Evolutionary conservation across 257 asterid species (phyloP).

Genomic region (Ballota nigra): DNA sequence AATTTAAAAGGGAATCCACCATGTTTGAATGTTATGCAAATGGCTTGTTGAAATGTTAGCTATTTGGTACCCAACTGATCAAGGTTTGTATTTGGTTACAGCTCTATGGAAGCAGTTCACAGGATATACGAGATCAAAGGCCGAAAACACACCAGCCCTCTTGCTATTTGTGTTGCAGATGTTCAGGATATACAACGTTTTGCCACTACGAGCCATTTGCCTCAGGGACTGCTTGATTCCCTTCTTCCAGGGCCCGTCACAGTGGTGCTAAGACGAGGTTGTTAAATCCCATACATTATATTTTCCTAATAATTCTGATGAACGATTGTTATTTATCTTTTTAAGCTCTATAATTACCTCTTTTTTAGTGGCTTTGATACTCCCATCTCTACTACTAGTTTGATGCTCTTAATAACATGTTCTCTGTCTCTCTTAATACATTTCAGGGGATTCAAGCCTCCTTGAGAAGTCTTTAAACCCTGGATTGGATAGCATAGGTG

Average conservation of each 20-base stretch:
- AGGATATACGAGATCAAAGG: slow-evolving; percentile 88
- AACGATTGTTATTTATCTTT: background rate
- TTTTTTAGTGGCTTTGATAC: background rate
- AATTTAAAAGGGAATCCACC: background rate
- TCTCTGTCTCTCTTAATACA: background rate
- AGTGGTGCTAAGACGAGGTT: slow-evolving; percentile 73
- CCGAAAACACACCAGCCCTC: slow-evolving; percentile 79
- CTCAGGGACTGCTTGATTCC: slow-evolving; percentile 64
- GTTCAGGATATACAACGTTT: slow-evolving; percentile 65
- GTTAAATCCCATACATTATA: slow-evolving; percentile 8
- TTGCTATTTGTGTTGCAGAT: slow-evolving; percentile 83
- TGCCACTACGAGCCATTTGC: slow-evolving; percentile 67
- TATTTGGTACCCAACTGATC: background rate
- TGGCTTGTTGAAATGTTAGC: background rate
- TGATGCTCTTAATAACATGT: background rate
- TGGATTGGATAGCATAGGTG: slow-evolving; percentile 80
- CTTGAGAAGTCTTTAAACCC: slow-evolving; percentile 86
- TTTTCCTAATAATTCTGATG: background rate
- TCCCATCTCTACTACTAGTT: background rate
- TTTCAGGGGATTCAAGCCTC: slow-evolving; percentile 70
- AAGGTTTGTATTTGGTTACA: slow-evolving; percentile 29
- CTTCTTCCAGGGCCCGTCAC: slow-evolving; percentile 96
- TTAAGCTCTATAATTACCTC: background rate
- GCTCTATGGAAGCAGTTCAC: slow-evolving; percentile 83
- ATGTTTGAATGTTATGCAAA: background rate